Evolutionary conservation across 768 basidiomycete species (phyloP), one percentile per base, ranked within the genome.

Genomic region (Amanita rimosa): DNA sequence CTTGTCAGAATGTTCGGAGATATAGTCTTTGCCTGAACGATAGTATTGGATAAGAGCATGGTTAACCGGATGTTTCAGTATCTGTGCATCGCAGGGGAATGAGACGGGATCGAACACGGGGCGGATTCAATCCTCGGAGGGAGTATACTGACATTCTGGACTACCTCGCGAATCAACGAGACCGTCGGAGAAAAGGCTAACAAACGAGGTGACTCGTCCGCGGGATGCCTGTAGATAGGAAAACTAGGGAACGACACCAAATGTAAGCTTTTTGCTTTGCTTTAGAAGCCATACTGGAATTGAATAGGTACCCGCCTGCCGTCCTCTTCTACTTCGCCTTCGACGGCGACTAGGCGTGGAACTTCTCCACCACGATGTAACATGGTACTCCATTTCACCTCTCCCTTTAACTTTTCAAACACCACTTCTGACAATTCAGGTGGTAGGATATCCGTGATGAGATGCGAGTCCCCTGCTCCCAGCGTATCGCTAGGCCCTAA

Each of bases 1-100:
- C 65, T 91, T 91, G 63, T 91, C 87, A 0, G 84, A 85, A 61
- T 91, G 87, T 55, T 89, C 86, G 0, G 86, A 88, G 53, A 90
- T 90, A 63, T 82, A 85, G 62, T 90, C 88, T 24, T 75, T 76
- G 4, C 87, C 88, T 10, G 72, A 73, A 49, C 87, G 84, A 59
- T 90, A 90, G 59, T 78, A 73, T 57, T 90, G 88, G 44, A 90
- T 86, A 26, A 91, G 74, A 42, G 85, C 87, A 55, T 91, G 87
- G 57, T 91, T 91, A 4, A 90, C 77, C 0, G 80, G 81, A 49
- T 86, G 85, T 19, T 67, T 58, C 1, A 71, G 58, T 22, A 62
- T 58, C 67, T 70, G 21, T 14, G 41, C 13, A n/a, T 33, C 1
- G 13, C 7, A 31, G 13, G 24, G n/a, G 7, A 13, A 41, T 26